Conservation (phyloP, 2,329 filamentous ascomycete genomes). For the Monilinia vaccinii-corymbosi region DNA sequence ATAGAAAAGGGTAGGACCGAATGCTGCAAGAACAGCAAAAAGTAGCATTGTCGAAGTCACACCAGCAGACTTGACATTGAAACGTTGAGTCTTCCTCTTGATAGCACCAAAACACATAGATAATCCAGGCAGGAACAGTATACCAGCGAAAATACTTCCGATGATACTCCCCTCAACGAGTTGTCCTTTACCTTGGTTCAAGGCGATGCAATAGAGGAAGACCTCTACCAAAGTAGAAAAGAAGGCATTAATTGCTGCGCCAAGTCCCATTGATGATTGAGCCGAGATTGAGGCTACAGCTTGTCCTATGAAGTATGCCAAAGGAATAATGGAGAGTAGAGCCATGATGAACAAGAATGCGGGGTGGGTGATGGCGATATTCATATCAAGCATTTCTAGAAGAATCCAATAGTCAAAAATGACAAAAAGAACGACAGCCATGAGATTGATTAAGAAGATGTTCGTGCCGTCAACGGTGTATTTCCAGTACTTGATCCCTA, state of each 20-base stretch:
- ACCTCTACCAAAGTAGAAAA: constrained; percentile 98
- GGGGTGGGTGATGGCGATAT: constrained; percentile 66
- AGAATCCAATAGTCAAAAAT: constrained; percentile 89
- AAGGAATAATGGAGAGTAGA: constrained; percentile 83
- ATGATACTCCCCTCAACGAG: constrained; percentile 96
- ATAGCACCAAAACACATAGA: constrained; percentile 99
- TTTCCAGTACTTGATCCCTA: constrained; percentile 95
- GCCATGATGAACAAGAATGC: constrained; percentile 80
- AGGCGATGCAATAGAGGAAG: constrained; percentile 90
- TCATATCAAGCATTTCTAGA: constrained; percentile 55
- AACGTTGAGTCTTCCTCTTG: constrained; percentile 95
- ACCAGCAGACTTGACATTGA: constrained; percentile 92
- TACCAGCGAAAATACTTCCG: constrained; percentile 94
- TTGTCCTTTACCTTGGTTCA: constrained; percentile 83
- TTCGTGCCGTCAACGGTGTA: constrained; percentile 98
- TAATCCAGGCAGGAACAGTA: constrained; percentile 85
- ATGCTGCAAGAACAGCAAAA: constrained; percentile 91
- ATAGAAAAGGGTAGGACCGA: constrained; percentile 93
- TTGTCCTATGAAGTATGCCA: constrained; percentile 98
- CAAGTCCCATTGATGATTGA: constrained; percentile 96
- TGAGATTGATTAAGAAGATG: constrained; percentile 96
- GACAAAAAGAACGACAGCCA: constrained; percentile 86
- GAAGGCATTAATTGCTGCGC: constrained; percentile 94
- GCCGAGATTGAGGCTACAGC: constrained; percentile 97
- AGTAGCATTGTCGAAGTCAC: constrained; percentile 97